phyloP scores from a whole-genome alignment of 257 asterid species.

The Solanum virginianum region DNA sequence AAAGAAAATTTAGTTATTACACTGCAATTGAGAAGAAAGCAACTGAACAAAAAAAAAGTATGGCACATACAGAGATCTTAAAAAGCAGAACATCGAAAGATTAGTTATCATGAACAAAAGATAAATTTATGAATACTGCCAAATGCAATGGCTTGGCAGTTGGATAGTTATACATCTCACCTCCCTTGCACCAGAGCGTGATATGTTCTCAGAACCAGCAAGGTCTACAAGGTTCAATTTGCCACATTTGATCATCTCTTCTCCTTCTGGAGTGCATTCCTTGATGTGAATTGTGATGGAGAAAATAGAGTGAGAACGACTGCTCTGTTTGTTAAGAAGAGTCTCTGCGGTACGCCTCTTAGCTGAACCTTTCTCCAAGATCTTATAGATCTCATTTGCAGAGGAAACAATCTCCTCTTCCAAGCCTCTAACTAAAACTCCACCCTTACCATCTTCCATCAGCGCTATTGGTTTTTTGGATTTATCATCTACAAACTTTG shows the following conservation, averaged over 20 bases:
- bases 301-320: conserved; percentile 97
- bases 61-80: neutral
- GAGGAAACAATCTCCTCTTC: conserved; percentile 95
- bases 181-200: conserved; percentile 99
- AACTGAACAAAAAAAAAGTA: neutral
- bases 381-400: conserved; percentile 86
- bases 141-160: neutral
- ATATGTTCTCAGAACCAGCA: conserved; percentile 95
- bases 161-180: conserved; percentile 23
- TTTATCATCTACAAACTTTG: conserved; percentile 71
- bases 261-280: conserved; percentile 98
- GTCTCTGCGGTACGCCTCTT: conserved; percentile 98
- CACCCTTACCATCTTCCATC: conserved; percentile 99
- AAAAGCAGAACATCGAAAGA: neutral
- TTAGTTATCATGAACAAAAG: neutral
- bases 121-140: neutral
- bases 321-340: conserved; percentile 97
- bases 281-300: conserved; percentile 94
- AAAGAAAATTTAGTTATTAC: neutral
- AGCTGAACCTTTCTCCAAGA: conserved; percentile 95
- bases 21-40: neutral
- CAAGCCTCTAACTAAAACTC: conserved; percentile 87
- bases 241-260: conserved; percentile 96
- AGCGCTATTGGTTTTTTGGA: conserved; percentile 89
- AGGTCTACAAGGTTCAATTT: conserved; percentile 95